Evolutionary conservation across 768 basidiomycete genomes (phyloP), one percentile per base, ranked within the genome.

Genomic region (Tulasnella sp.): DNA sequence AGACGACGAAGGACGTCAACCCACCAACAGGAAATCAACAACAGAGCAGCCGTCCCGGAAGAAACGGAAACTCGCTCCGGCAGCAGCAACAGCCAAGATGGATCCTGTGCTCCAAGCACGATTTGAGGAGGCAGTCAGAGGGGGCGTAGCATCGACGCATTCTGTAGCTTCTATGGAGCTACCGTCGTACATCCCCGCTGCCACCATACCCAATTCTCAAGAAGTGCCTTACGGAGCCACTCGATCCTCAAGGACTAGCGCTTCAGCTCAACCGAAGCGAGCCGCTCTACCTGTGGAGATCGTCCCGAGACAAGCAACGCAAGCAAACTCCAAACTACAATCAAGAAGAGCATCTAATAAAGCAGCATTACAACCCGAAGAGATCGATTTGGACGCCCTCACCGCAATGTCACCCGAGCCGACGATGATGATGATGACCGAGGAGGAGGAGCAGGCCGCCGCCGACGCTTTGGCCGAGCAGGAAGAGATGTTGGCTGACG

Each of bases 121-220:
- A 46, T 56, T 76, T 62, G 75, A 76, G 75, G 75, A 68, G 78
- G 78, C 78, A 79, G 78, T 79, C 78, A 79, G 78, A 79, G 78
- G 78, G 78, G 71, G 46, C 56, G 73, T 79, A 74, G 71, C 71
- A 79, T 46, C 78, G 78, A 72, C 71, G 78, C 78, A 79, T 79
- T 74, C 78, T 79, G 78, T 79, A 71, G 78, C 78, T 77, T 77
- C 76, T 56, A 56, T 77, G 46, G 78, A 72, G 78, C 78, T 71
- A 73, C 78, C 78, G 56, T 71, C 78, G 78, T 74, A 79, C 73
- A 79, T 79, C 71, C 78, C 78, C 78, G 78, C 78, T 79, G 78
- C 78, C 78, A 79, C 73, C 78, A 72, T 74, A 48, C 46, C 56
- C 36, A 48, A 48, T 38, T 56, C 75, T 62, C 44, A 76, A 42